Evolutionary conservation across 108 stramenopile species (phyloP).

Genomic region (Seminavis robusta): DNA sequence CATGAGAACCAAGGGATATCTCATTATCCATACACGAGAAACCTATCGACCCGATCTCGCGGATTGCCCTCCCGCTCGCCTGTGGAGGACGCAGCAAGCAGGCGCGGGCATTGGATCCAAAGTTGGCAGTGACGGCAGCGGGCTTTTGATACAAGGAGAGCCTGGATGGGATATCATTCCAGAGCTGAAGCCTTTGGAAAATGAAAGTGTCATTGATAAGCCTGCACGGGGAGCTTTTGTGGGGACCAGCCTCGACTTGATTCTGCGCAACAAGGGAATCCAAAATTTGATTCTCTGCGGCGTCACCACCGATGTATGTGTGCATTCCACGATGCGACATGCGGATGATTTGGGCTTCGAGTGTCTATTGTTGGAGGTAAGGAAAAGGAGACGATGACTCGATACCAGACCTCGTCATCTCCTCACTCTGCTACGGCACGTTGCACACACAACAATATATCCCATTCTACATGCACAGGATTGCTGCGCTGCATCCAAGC

Average conservation of each 20-base stretch:
- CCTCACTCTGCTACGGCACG: background rate
- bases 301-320: constrained; percentile 61
- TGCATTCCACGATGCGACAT: constrained; percentile 61
- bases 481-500: constrained; percentile 56
- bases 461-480: constrained; percentile 8
- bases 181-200: constrained; percentile 30
- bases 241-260: constrained; percentile 42
- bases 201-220: constrained; percentile 45
- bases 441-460: background rate
- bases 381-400: background rate
- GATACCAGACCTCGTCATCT: background rate
- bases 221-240: constrained; percentile 48
- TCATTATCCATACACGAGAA: constrained; percentile 53
- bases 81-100: constrained; percentile 45
- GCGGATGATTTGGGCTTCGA: constrained; percentile 67
- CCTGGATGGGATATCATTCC: constrained; percentile 66
- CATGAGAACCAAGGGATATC: constrained; percentile 31
- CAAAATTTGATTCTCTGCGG: constrained; percentile 40
- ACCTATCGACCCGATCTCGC: constrained; percentile 53
- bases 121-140: constrained; percentile 21
- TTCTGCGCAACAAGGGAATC: constrained; percentile 37
- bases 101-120: constrained; percentile 47
- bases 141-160: constrained; percentile 49
- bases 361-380: constrained; percentile 30
- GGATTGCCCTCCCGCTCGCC: constrained; percentile 52